Conservation (phyloP, 176 grass and related monocot genomes). For the Eremochloa ophiuroides region DNA sequence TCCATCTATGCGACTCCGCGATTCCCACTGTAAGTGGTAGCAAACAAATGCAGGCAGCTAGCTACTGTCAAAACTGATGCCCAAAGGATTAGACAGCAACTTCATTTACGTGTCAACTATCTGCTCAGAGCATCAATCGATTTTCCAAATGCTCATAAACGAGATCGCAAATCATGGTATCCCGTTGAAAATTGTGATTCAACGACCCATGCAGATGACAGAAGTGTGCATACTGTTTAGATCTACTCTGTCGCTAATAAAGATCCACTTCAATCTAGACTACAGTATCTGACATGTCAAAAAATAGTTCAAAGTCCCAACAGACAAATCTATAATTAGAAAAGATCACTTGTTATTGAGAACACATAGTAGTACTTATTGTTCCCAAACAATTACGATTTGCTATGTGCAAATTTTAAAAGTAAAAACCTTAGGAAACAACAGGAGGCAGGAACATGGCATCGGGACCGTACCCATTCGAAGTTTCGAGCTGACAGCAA, state of each 20-base stretch:
- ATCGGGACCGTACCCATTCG: neutral
- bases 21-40: conserved; percentile 56
- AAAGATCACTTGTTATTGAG: neutral
- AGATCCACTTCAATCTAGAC: neutral
- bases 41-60: conserved; percentile 35
- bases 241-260: neutral
- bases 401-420: conserved; percentile 3
- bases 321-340: neutral
- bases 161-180: neutral
- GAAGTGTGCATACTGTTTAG: neutral
- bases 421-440: conserved; percentile 17
- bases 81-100: neutral
- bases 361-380: neutral
- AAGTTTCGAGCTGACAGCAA: conserved; percentile 22
- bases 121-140: neutral
- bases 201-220: neutral
- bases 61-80: neutral
- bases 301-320: neutral
- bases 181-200: neutral
- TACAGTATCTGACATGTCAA: no score
- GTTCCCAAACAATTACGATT: conserved; percentile 1
- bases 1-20: conserved; percentile 78
- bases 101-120: neutral
- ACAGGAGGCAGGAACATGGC: conserved; percentile 19
- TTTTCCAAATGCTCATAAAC: neutral